Evolutionary conservation across 441 rosid species (phyloP).

Genomic region (Rhodomyrtus psidioides): DNA sequence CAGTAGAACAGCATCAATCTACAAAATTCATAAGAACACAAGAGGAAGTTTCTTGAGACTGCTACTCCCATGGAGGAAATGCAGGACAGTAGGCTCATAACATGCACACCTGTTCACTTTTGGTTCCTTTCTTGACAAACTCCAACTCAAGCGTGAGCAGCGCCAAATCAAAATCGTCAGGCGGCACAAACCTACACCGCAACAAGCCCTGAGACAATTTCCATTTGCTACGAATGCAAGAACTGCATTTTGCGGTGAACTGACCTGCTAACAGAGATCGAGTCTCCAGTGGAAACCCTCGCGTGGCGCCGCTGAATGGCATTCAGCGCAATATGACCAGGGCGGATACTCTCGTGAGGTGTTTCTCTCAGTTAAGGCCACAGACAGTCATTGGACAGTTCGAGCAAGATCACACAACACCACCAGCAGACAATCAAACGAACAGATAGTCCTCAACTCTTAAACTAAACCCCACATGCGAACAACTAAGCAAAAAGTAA

Average conservation of each 20-base stretch:
- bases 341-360: conserved; percentile 53
- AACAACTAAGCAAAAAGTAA: background rate
- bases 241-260: background rate
- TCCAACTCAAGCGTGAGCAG: conserved; percentile 75
- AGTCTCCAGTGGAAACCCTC: conserved; percentile 77
- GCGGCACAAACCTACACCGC: conserved; percentile 58
- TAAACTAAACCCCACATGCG: background rate
- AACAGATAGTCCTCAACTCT: background rate
- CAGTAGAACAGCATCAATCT: conserved; percentile 88
- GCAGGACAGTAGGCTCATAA: background rate
- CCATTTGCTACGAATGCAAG: background rate
- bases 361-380: conserved; percentile 57
- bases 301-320: conserved; percentile 79
- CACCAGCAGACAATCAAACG: background rate
- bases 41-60: background rate
- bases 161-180: conserved; percentile 66
- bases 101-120: conserved; percentile 59
- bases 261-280: conserved; percentile 61
- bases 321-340: conserved; percentile 66
- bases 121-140: conserved; percentile 86
- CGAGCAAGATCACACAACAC: background rate
- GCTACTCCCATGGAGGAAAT: background rate
- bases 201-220: background rate
- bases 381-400: background rate
- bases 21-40: background rate